Conservation (phyloP, 768 basidiomycete species). For the Ramaria rubella region DNA sequence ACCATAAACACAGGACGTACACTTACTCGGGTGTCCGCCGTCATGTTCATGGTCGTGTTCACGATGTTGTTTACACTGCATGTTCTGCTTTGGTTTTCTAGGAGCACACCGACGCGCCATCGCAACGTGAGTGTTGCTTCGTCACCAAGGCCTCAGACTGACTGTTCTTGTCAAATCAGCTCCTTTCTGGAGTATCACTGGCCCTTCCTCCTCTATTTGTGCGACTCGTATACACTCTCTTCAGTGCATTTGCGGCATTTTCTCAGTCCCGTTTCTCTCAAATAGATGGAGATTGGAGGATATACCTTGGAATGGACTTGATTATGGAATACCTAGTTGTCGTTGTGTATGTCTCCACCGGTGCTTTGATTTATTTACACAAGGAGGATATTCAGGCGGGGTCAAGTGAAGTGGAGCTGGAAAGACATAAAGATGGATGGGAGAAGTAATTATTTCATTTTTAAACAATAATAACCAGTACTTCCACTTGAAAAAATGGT, state of each 20-base stretch:
- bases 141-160: too few species aligned
- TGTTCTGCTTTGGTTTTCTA: background rate
- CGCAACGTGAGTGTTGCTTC: constrained; percentile 3
- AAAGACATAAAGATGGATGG: too few species aligned
- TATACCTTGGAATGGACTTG: constrained; percentile 53
- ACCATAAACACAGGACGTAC: constrained; percentile 18
- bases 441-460: too few species aligned
- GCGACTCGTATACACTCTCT: constrained; percentile 50
- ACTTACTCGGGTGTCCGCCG: constrained; percentile 29
- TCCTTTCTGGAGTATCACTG: constrained; percentile 46
- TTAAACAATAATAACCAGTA: too few species aligned
- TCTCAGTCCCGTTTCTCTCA: constrained; percentile 27
- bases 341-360: constrained; percentile 35
- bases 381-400: constrained; percentile 22
- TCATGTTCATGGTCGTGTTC: constrained; percentile 32
- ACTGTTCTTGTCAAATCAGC: constrained; percentile 29
- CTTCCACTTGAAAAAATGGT: too few species aligned
- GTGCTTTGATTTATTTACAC: constrained; percentile 20
- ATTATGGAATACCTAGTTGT: constrained; percentile 53
- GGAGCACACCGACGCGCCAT: background rate
- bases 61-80: constrained; percentile 27
- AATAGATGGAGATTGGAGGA: constrained; percentile 43
- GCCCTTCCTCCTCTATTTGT: constrained; percentile 61
- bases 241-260: constrained; percentile 54
- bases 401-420: too few species aligned